Evolutionary conservation across 345 rosid genomes (phyloP).

Genomic region (Mangifera indica): DNA sequence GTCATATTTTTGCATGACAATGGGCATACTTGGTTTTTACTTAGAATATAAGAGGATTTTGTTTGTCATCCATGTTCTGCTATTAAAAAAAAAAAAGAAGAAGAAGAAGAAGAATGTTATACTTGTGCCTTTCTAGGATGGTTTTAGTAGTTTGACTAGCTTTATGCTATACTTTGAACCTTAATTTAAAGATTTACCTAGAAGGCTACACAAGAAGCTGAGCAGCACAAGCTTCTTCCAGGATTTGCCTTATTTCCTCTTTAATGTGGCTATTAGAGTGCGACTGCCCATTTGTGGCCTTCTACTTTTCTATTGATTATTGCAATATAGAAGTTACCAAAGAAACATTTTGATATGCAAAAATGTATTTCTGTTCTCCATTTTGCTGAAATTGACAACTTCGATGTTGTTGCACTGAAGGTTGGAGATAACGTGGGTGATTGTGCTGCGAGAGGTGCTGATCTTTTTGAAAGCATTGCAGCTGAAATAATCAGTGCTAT

Average conservation of each 20-base stretch:
- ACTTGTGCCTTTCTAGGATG: background rate
- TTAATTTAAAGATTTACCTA: background rate
- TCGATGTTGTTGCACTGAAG: constrained; percentile 35
- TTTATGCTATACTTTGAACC: background rate
- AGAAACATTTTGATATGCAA: too few species aligned
- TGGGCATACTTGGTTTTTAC: background rate
- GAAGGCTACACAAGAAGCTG: background rate
- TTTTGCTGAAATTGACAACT: constrained; percentile 2
- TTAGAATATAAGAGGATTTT: background rate
- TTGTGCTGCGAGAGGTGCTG: constrained; percentile 99
- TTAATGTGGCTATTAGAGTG: background rate
- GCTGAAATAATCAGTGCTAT: constrained; percentile 99
- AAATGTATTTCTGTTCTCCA: background rate
- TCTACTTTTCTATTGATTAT: background rate
- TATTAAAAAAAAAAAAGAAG: too few species aligned
- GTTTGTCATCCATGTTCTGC: background rate
- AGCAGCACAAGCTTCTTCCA: background rate
- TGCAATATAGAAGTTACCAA: background rate
- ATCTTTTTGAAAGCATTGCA: constrained; percentile 98
- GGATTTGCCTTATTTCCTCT: background rate
- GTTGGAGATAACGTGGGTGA: constrained; percentile 99
- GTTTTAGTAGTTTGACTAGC: background rate
- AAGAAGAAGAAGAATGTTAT: background rate
- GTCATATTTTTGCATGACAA: background rate
- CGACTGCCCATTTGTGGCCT: background rate